Percentiles rank a stretch among this genome's conserved stretches.
Evolutionary conservation across 139 green algal genomes (phyloP).

Genomic region (Chlamydomonas sp.): DNA sequence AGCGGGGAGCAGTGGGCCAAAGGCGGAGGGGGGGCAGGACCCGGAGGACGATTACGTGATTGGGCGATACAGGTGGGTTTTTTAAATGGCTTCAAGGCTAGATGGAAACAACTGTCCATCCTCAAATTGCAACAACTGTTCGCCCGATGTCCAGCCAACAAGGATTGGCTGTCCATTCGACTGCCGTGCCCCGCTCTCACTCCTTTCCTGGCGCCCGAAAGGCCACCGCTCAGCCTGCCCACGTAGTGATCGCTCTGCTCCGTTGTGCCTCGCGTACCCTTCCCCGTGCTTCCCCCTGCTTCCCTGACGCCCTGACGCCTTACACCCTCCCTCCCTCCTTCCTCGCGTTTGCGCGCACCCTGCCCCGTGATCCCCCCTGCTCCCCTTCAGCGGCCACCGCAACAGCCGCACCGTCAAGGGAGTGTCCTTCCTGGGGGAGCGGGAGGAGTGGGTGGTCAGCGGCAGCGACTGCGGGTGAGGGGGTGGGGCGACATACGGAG

Average conservation of each 20-base stretch:
- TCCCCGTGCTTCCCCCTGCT: not conserved
- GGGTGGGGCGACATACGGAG: too few species aligned
- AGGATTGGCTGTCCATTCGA: too few species aligned
- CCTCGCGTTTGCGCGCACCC: too few species aligned
- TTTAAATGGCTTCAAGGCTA: too few species aligned
- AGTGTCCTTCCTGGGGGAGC: conserved; percentile 20
- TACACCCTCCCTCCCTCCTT: too few species aligned
- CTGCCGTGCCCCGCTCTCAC: too few species aligned
- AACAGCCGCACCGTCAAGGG: conserved; percentile 70
- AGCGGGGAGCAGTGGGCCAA: not conserved
- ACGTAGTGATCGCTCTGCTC: too few species aligned
- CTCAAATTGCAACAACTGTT: too few species aligned
- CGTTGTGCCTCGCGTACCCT: not conserved
- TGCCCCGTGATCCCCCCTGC: not conserved
- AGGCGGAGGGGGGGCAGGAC: not conserved
- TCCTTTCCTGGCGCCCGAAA: too few species aligned
- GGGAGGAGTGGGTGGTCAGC: conserved; percentile 64
- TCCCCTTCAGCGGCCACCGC: conserved; percentile 53
- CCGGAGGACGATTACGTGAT: not conserved
- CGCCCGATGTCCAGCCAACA: too few species aligned
- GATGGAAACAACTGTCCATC: too few species aligned
- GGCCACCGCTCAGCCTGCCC: too few species aligned
- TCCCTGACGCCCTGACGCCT: not conserved
- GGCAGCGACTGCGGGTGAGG: conserved; percentile 61
- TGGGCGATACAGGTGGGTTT: conserved; percentile 22